Percentiles rank a stretch among this genome's conserved stretches.
Evolutionary conservation across 768 basidiomycete species (phyloP).

Genomic region (Cystobasidiopsis lactophilus): DNA sequence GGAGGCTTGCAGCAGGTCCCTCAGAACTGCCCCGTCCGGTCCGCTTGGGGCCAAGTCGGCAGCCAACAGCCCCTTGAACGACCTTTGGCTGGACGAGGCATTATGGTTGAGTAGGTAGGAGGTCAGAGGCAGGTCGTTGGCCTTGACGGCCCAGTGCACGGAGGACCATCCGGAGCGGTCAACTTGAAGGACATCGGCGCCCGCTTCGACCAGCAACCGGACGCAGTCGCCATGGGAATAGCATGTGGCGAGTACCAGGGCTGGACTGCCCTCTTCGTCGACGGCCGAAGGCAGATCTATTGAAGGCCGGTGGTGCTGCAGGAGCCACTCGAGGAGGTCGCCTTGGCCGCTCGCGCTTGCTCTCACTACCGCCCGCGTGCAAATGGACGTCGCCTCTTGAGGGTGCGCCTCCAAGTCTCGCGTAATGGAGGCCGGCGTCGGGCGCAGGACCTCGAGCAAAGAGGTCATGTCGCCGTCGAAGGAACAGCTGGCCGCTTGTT

Average conservation of each 20-base stretch:
- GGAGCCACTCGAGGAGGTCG: conserved; percentile 20
- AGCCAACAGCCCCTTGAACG: conserved; percentile 57
- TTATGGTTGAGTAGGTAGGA: conserved; percentile 83
- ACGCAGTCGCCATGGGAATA: conserved; percentile 17
- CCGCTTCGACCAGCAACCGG: conserved; percentile 16
- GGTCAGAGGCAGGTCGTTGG: conserved; percentile 71
- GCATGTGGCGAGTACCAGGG: conserved; percentile 14
- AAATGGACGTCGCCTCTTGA: too few species aligned
- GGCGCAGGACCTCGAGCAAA: too few species aligned
- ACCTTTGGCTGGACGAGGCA: conserved; percentile 56
- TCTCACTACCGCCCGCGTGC: conserved; percentile 2
- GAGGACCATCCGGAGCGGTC: conserved; percentile 58
- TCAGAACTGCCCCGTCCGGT: conserved; percentile 63
- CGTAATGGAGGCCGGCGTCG: too few species aligned
- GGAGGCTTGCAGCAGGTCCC: conserved; percentile 64
- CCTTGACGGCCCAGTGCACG: conserved; percentile 70
- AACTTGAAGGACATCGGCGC: conserved; percentile 11
- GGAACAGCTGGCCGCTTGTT: too few species aligned
- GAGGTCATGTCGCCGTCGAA: too few species aligned
- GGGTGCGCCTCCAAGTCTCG: too few species aligned
- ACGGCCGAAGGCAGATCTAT: conserved; percentile 11
- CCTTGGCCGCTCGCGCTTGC: conserved; percentile 12
- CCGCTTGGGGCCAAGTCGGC: conserved; percentile 68
- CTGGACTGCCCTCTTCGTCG: conserved; percentile 17
- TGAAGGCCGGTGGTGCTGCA: background rate